Evolutionary conservation across 345 rosid genomes (phyloP).

Genomic region (Erodium maritimum): DNA sequence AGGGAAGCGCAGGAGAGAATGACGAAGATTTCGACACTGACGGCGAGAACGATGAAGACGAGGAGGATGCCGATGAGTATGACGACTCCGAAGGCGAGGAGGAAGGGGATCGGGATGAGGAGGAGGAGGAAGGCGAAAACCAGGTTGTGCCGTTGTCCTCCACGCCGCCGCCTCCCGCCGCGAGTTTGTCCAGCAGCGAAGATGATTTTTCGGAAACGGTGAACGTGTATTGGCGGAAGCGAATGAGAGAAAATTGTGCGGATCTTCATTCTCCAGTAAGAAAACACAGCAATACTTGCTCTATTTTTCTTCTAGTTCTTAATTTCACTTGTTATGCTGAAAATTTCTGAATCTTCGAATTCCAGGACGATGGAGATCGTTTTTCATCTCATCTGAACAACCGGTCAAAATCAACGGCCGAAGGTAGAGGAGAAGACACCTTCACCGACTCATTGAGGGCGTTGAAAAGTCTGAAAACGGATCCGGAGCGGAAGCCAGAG

Average conservation of each 20-base stretch:
- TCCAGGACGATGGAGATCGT: constrained; percentile 15
- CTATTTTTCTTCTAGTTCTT: neutral
- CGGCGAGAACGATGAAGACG: constrained; percentile 10
- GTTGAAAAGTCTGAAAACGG: constrained; percentile 9
- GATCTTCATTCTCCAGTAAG: constrained; percentile 25
- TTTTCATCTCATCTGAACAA: constrained; percentile 7
- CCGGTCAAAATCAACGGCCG: constrained; percentile 2
- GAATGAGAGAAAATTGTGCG: constrained; percentile 10
- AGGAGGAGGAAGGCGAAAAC: constrained; percentile 30
- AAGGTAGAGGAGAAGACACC: constrained; percentile 13
- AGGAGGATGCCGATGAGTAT: constrained; percentile 6
- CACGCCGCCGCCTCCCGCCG: constrained; percentile 27
- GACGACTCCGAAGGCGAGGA: constrained; percentile 13
- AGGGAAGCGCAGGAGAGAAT: constrained; percentile 8
- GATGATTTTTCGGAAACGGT: constrained; percentile 6
- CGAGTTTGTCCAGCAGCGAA: constrained; percentile 26
- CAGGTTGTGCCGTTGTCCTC: constrained; percentile 53
- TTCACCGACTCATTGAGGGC: constrained; percentile 14
- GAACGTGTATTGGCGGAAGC: constrained; percentile 13
- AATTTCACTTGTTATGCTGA: neutral
- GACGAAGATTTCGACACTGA: constrained; percentile 8
- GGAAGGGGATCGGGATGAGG: constrained; percentile 1
- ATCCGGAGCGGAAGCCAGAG: neutral
- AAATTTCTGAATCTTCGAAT: neutral
- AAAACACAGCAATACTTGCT: neutral